A percentile compares a stretch with the other conserved stretches of the same genome.
phyloP scores from a whole-genome alignment of 306 rosid species.

The Pueraria montana region DNA sequence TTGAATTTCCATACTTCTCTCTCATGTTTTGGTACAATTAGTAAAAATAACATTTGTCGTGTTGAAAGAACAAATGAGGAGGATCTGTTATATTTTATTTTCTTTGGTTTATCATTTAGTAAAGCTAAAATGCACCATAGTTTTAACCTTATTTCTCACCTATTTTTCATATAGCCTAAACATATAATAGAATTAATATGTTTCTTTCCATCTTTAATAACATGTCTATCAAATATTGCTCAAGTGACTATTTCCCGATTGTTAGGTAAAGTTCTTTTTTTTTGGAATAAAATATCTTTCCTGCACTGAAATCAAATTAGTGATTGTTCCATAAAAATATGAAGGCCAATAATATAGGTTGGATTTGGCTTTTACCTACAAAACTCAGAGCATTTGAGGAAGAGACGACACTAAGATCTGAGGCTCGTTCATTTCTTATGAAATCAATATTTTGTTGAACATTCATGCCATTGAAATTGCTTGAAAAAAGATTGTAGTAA shows the following conservation, averaged over 20 bases:
- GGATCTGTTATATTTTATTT: background rate
- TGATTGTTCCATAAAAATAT: background rate
- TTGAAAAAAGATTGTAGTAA: slow-evolving; percentile 55
- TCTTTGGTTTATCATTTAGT: background rate
- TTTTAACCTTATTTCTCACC: too few relatives aligned
- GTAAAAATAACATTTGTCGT: background rate
- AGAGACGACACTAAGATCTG: slow-evolving; percentile 48
- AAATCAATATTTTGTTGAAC: slow-evolving; percentile 57
- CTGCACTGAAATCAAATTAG: background rate
- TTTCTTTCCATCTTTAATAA: background rate
- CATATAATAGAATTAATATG: background rate
- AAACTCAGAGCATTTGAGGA: slow-evolving; percentile 60
- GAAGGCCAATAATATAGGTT: background rate
- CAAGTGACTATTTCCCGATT: background rate
- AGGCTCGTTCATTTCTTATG: slow-evolving; percentile 56
- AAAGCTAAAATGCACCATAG: too few relatives aligned
- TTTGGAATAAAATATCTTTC: background rate
- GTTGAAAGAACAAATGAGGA: background rate
- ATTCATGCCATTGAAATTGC: slow-evolving; percentile 34
- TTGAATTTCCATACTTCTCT: too few relatives aligned
- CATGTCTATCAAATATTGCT: background rate
- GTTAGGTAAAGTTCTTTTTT: background rate
- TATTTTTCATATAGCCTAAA: too few relatives aligned
- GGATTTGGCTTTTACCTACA: slow-evolving; percentile 51
- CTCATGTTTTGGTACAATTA: background rate